phyloP scores from a whole-genome alignment of 2,329 filamentous ascomycete species.

The Ophiosphaerella narmari region DNA sequence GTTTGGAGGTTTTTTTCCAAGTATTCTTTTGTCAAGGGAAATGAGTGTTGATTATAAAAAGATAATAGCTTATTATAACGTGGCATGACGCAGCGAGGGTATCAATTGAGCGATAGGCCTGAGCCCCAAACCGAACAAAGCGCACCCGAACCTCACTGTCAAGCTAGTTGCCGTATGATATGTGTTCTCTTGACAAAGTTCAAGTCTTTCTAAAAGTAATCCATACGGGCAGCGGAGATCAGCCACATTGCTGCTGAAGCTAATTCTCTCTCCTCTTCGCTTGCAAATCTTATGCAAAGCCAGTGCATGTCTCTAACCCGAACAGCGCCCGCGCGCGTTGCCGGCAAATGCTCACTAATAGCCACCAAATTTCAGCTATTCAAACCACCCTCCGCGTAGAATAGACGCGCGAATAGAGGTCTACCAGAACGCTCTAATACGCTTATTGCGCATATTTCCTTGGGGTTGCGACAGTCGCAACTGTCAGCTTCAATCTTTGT shows the following conservation, averaged over 20 bases:
- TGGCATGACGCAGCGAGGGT: too few species aligned
- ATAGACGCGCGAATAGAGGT: constrained; percentile 12
- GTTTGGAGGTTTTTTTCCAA: too few species aligned
- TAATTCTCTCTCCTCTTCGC: constrained; percentile 9
- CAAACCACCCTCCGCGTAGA: constrained; percentile 10
- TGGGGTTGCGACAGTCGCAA: constrained; percentile 12
- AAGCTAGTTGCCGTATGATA: constrained; percentile 5
- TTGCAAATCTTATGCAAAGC: constrained; percentile 7
- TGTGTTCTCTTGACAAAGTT: constrained; percentile 2
- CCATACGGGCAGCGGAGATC: constrained; percentile 9
- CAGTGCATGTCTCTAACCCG: constrained; percentile 8
- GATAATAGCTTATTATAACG: too few species aligned
- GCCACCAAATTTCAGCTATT: constrained; percentile 17
- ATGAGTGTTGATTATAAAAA: too few species aligned
- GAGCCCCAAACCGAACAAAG: too few species aligned
- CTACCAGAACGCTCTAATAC: constrained; percentile 11
- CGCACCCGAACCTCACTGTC: not conserved
- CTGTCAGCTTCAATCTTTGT: constrained; percentile 12
- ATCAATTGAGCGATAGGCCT: not conserved
- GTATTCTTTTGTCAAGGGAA: too few species aligned
- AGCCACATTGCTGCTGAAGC: constrained; percentile 10
- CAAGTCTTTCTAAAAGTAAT: constrained; percentile 10
- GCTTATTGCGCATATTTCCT: constrained; percentile 6
- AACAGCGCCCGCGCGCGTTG: not conserved
- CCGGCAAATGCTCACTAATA: constrained; percentile 9